Percentiles rank a stretch among this genome's conserved stretches.
Conservation (phyloP, 345 rosid genomes). For the sweet orange (Citrus sinensis) region DNA sequence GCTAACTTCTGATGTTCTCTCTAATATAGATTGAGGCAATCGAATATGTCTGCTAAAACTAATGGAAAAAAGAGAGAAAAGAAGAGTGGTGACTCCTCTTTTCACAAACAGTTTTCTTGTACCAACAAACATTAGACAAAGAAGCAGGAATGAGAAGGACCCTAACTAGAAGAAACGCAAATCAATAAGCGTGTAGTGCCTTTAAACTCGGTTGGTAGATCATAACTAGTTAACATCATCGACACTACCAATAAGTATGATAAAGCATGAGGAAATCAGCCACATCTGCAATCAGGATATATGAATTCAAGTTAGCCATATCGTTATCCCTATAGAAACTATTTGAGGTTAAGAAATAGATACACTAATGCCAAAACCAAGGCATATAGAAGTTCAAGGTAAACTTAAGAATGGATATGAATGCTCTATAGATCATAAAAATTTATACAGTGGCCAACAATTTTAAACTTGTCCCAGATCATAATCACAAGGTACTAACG, state of each 20-base stretch:
- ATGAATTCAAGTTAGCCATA: background rate
- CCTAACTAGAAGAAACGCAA: background rate
- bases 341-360: background rate
- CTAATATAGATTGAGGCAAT: background rate
- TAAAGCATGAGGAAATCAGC: background rate
- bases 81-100: too few relatives aligned
- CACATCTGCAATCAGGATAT: background rate
- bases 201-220: background rate
- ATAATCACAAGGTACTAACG: background rate
- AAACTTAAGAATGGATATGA: background rate
- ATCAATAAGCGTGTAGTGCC: background rate
- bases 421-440: too few relatives aligned
- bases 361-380: background rate
- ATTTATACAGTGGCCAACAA: too few relatives aligned
- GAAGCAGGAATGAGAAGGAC: background rate
- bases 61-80: too few relatives aligned
- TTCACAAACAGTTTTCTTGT: background rate
- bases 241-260: background rate
- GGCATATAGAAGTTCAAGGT: background rate
- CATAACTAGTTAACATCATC: background rate
- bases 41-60: background rate
- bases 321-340: background rate
- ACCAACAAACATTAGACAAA: background rate
- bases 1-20: background rate
- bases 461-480: too few relatives aligned